These are phyloP conservation scores for Hypoxylon sp. DNA, from an alignment of 2,329 filamentous ascomycete species.

Conservation along the genomic window DNA sequence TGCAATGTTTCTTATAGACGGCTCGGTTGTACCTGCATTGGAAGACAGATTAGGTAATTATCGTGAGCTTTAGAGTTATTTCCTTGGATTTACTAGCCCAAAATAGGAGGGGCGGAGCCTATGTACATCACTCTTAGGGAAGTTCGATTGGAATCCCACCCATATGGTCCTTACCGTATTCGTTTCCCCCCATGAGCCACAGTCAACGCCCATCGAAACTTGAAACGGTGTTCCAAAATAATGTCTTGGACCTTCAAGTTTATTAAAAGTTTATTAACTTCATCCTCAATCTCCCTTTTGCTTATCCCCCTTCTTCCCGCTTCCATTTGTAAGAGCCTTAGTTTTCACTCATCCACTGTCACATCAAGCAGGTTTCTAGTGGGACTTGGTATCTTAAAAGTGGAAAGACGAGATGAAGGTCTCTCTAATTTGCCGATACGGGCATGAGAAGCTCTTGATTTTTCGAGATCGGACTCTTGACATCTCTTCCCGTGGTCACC, in stretches of 20 bases:
- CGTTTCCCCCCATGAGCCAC: neutral
- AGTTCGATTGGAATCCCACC: neutral
- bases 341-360: conserved; percentile 16
- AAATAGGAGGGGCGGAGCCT: neutral
- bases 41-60: conserved; percentile 4
- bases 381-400: conserved; percentile 14
- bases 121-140: neutral
- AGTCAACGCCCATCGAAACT: conserved; percentile 3
- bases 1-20: neutral
- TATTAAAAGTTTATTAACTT: conserved; percentile 17
- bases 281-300: conserved; percentile 11
- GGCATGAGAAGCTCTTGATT: conserved; percentile 38
- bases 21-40: conserved; percentile 17
- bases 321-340: neutral
- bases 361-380: conserved; percentile 28
- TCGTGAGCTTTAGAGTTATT: conserved; percentile 6
- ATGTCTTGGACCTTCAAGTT: neutral
- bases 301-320: neutral
- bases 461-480: conserved; percentile 31
- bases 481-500: conserved; percentile 29
- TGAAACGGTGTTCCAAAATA: conserved; percentile 13
- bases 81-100: neutral
- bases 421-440: conserved; percentile 38
- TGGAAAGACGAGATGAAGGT: conserved; percentile 14
- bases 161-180: neutral